Evolutionary conservation across 352 stramenopile species (phyloP).

Genomic region (Phytopythium ostracodes): DNA sequence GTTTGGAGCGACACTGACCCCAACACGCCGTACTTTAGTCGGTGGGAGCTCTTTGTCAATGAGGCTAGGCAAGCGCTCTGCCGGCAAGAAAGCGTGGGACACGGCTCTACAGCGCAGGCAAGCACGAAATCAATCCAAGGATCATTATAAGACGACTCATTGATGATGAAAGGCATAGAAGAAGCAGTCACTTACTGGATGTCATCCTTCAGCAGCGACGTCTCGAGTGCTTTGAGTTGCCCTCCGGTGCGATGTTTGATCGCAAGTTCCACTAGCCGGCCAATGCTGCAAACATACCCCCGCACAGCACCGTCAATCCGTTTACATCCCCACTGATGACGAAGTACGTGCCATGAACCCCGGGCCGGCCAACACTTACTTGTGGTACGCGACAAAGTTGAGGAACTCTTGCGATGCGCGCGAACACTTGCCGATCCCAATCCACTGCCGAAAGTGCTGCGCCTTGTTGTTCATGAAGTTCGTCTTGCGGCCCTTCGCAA

Average conservation of each 20-base stretch:
- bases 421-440: conserved; percentile 56
- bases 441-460: conserved; percentile 65
- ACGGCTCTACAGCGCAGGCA: conserved; percentile 18
- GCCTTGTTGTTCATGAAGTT: conserved; percentile 84
- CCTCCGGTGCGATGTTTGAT: conserved; percentile 71
- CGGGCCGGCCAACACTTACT: conserved; percentile 28
- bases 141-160: background rate
- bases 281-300: conserved; percentile 45
- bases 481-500: conserved; percentile 69
- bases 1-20: conserved; percentile 12
- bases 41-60: conserved; percentile 21
- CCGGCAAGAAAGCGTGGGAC: conserved; percentile 22
- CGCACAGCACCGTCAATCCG: background rate
- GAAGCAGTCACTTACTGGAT: conserved; percentile 40
- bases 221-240: conserved; percentile 42
- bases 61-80: conserved; percentile 22
- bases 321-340: background rate
- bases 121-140: background rate
- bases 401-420: conserved; percentile 79
- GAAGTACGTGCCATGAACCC: background rate
- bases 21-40: conserved; percentile 29
- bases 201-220: conserved; percentile 49
- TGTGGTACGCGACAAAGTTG: conserved; percentile 86
- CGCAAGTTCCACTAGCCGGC: conserved; percentile 69
- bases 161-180: background rate